phyloP scores from a whole-genome alignment of 2,329 filamentous ascomycete genomes.

The Xylaria sp. region DNA sequence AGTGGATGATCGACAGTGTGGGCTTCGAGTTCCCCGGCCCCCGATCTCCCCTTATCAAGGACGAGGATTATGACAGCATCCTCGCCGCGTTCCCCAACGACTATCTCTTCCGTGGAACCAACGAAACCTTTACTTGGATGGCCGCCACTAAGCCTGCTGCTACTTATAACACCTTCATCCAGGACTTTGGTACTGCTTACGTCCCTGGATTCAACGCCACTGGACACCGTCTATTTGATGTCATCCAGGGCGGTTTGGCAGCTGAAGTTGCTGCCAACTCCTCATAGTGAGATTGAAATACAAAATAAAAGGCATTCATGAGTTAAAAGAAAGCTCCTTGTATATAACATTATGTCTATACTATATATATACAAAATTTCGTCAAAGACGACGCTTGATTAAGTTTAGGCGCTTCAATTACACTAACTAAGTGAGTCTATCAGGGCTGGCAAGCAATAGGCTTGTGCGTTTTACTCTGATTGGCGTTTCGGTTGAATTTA shows the following conservation, averaged over 20 bases:
- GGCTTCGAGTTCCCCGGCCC: constrained; percentile 30
- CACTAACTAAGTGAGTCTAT: neutral
- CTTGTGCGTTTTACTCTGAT: neutral
- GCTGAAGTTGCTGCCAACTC: constrained; percentile 15
- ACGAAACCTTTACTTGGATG: constrained; percentile 29
- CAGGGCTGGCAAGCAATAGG: neutral
- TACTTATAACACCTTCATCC: constrained; percentile 26
- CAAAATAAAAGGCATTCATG: neutral
- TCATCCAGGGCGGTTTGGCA: constrained; percentile 24
- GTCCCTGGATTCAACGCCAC: constrained; percentile 26
- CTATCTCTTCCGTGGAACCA: constrained; percentile 27
- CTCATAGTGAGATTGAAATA: neutral
- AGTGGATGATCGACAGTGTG: constrained; percentile 29
- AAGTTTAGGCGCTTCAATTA: neutral
- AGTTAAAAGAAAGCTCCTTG: neutral
- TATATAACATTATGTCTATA: neutral
- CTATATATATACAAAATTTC: neutral
- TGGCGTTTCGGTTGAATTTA: too few species aligned
- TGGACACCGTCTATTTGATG: constrained; percentile 24
- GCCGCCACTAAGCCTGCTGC: constrained; percentile 22
- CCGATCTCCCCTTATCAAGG: constrained; percentile 21
- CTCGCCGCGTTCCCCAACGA: constrained; percentile 26
- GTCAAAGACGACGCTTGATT: neutral
- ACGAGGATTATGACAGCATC: constrained; percentile 25
- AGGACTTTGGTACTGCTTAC: constrained; percentile 24